Evolutionary conservation across 208 protist species (phyloP), one percentile per base, ranked within the genome.

Genomic region (Wallacemonas sp.): DNA sequence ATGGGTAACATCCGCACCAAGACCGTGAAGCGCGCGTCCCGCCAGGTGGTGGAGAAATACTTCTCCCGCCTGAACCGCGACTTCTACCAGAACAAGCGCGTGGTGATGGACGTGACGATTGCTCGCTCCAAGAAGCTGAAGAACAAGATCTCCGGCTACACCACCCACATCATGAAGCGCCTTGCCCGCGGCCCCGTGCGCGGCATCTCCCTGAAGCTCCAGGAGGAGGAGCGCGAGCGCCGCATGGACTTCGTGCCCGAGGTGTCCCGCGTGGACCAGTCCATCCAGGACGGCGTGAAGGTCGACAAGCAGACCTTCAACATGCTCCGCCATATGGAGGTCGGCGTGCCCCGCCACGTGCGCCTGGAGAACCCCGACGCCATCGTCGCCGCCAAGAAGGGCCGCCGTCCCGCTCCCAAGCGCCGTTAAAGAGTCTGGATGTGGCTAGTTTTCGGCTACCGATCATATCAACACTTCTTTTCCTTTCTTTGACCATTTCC

Each of bases 161-260:
- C 97, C 27, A 99, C 98, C 41, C 98, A 99, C 85, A 93, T 99
- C 73, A 99, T 99, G 98, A 98, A 97, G 86, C 88, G 98, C 69
- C 98, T 99, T 44, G 81, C 94, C 52, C 93, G 97, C 61, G 98
- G 98, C 56, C 98, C 98, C 57, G 99, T 99, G 41, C 97, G 97
- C 70, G 99, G 99, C 72, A 99, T 99, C 79, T 99, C 99, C 56
- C 98, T 99, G 78, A 99, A 99, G 90, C 96, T 99, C 11, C 99
- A 99, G 92, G 99, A 99, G 92, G 99, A 99, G 90, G 99, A 99
- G 96, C 98, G 99, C 77, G 99, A 99, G 94, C 90, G 98, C 74
- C 90, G 98, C 77, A 99, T 99, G 90, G 99, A 99, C 93, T 99
- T 97, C 87, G 97, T 99, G 54, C 99, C 99, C 70, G 92, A 98